Evolutionary conservation across 495 filamentous ascomycete species (phyloP).

Genomic region (Lophiostoma macrostomum): DNA sequence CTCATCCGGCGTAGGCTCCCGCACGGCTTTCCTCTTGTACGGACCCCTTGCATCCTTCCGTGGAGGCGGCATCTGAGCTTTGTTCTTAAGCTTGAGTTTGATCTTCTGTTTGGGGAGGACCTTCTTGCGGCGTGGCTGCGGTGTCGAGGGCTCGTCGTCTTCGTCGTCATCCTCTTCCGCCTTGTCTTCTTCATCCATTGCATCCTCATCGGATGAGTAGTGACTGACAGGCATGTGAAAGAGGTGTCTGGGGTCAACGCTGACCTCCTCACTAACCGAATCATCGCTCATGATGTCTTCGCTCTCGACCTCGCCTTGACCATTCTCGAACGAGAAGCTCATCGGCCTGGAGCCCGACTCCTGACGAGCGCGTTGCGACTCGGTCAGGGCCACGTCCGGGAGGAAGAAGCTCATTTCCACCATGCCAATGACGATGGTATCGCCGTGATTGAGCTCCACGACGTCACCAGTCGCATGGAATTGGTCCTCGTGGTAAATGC

Average conservation of each 20-base stretch:
- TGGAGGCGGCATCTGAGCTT: neutral
- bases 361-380: conserved; percentile 64
- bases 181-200: conserved; percentile 31
- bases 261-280: conserved; percentile 47
- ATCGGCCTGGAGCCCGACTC: conserved; percentile 45
- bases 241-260: conserved; percentile 20
- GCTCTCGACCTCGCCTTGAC: conserved; percentile 45
- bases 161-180: conserved; percentile 39
- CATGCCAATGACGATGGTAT: conserved; percentile 73
- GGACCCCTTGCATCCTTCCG: neutral
- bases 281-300: conserved; percentile 45
- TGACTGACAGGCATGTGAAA: conserved; percentile 27
- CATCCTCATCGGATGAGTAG: conserved; percentile 41
- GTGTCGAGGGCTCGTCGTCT: conserved; percentile 24
- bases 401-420: conserved; percentile 71
- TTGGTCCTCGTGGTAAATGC: conserved; percentile 76
- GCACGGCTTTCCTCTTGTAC: conserved; percentile 5
- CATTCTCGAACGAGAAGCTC: conserved; percentile 66
- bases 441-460: conserved; percentile 66
- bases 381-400: conserved; percentile 62
- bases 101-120: conserved; percentile 16
- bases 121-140: conserved; percentile 20
- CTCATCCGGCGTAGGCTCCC: conserved; percentile 9
- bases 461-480: conserved; percentile 60
- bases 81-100: conserved; percentile 24